phyloP scores from a whole-genome alignment of 2,329 filamentous ascomycete species.

The Lojkania enalia region DNA sequence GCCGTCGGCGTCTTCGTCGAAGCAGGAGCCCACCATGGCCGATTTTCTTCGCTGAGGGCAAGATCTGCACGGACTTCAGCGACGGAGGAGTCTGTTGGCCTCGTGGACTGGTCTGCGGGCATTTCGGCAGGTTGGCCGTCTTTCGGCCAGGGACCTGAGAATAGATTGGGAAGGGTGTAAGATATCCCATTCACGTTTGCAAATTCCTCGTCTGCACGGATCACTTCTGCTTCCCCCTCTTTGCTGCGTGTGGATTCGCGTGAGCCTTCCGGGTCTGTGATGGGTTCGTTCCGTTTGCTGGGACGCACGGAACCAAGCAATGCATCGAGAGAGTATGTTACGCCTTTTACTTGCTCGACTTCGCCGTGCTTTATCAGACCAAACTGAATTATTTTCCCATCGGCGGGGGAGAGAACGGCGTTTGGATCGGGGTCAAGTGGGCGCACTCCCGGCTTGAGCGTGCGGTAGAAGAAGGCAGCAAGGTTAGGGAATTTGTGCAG shows the following conservation, averaged over 20 bases:
- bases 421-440: conserved; percentile 81
- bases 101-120: conserved; percentile 73
- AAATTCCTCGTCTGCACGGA: conserved; percentile 87
- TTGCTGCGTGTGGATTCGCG: conserved; percentile 35
- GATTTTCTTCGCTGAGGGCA: conserved; percentile 65
- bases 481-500: conserved; percentile 90
- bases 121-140: conserved; percentile 52
- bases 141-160: conserved; percentile 67
- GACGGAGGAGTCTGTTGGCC: conserved; percentile 70
- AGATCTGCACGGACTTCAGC: conserved; percentile 83
- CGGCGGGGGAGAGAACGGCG: conserved; percentile 82
- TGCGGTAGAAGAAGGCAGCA: conserved; percentile 95
- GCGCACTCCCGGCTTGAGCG: conserved; percentile 82
- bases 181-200: conserved; percentile 92
- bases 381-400: conserved; percentile 89
- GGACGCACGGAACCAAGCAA: conserved; percentile 66
- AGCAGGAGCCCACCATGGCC: conserved; percentile 54
- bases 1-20: conserved; percentile 58
- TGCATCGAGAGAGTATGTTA: conserved; percentile 95
- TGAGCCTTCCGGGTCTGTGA: conserved; percentile 31
- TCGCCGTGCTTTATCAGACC: conserved; percentile 90
- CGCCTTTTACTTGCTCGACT: conserved; percentile 97
- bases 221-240: conserved; percentile 61
- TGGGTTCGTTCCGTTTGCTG: conserved; percentile 56
- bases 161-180: conserved; percentile 85